Evolutionary conservation across 2,329 filamentous ascomycete genomes (phyloP).

Genomic region (Ophiostoma quercus): DNA sequence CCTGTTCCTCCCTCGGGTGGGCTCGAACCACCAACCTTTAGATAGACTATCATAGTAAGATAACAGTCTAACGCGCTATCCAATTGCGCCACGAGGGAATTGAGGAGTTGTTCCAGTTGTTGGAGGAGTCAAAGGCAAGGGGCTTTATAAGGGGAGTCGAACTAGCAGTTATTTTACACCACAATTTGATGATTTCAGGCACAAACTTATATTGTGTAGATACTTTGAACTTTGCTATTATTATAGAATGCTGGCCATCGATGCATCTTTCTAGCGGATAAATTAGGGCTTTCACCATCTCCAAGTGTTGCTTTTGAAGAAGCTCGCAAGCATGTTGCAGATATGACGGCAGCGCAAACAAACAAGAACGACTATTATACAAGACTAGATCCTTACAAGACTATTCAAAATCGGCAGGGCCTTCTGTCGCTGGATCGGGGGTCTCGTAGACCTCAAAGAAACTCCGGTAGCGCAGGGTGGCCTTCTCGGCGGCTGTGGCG

Average conservation of each 20-base stretch:
- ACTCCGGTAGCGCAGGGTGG: constrained; percentile 46
- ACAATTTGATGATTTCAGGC: too few species aligned
- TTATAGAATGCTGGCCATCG: not conserved
- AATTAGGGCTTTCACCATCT: not conserved
- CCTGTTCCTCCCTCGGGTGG: constrained; percentile 27
- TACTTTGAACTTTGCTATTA: not conserved
- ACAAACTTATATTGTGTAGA: too few species aligned
- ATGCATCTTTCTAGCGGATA: not conserved
- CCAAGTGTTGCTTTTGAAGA: not conserved
- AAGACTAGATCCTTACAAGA: not conserved
- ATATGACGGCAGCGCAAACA: not conserved
- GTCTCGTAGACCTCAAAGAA: constrained; percentile 52
- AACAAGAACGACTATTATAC: not conserved
- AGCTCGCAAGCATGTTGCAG: not conserved
- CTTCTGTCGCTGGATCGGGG: constrained; percentile 43
- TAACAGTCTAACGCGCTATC: constrained; percentile 30
- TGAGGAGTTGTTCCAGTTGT: not conserved
- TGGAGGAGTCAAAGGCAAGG: not conserved
- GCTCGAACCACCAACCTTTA: constrained; percentile 30
- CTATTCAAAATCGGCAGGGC: constrained; percentile 47
- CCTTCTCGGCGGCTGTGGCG: constrained; percentile 46
- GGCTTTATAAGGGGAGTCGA: not conserved
- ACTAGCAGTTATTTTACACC: too few species aligned
- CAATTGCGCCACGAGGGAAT: constrained; percentile 29
- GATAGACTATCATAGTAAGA: constrained; percentile 26